phyloP scores from a whole-genome alignment of 2,329 filamentous ascomycete species.

The Microdochium trichocladiopsis region DNA sequence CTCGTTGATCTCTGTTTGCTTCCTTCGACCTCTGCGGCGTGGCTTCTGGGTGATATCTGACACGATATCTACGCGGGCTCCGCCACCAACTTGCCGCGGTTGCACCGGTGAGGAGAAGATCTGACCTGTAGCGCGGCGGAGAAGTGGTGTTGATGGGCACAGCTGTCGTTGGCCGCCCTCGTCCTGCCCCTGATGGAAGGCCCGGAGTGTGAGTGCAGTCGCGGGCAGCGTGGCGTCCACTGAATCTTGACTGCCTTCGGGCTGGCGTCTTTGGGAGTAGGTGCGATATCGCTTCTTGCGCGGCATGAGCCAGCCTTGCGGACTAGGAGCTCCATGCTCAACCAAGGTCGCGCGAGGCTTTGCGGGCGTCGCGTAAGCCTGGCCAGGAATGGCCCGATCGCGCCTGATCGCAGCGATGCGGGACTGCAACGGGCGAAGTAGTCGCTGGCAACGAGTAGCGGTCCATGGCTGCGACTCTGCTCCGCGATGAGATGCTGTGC shows the following conservation, averaged over 20 bases:
- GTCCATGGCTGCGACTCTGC: slow-evolving; percentile 31
- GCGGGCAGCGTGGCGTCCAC: not conserved
- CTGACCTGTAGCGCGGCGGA: slow-evolving; percentile 19
- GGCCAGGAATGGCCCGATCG: not conserved
- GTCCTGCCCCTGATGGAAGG: not conserved
- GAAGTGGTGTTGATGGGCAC: slow-evolving; percentile 20
- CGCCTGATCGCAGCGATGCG: slow-evolving; percentile 32
- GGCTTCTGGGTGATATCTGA: not conserved
- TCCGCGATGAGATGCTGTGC: not conserved
- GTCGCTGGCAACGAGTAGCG: slow-evolving; percentile 35
- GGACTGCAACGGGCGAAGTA: slow-evolving; percentile 38
- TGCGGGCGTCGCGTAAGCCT: not conserved
- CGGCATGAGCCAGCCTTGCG: slow-evolving; percentile 1
- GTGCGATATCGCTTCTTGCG: slow-evolving; percentile 5
- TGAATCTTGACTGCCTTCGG: not conserved
- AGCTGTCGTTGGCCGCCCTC: slow-evolving; percentile 10
- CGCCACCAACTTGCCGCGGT: not conserved
- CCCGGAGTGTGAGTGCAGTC: not conserved
- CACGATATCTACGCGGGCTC: not conserved
- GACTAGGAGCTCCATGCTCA: not conserved
- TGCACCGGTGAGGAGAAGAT: slow-evolving; percentile 17
- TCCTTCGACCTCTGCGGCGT: slow-evolving; percentile 2
- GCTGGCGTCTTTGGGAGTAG: slow-evolving; percentile 5
- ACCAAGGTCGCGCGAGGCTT: not conserved
- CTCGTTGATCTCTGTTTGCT: slow-evolving; percentile 18